Evolutionary conservation across 2,329 filamentous ascomycete species (phyloP).

Genomic region (Chlorencoelia australis): DNA sequence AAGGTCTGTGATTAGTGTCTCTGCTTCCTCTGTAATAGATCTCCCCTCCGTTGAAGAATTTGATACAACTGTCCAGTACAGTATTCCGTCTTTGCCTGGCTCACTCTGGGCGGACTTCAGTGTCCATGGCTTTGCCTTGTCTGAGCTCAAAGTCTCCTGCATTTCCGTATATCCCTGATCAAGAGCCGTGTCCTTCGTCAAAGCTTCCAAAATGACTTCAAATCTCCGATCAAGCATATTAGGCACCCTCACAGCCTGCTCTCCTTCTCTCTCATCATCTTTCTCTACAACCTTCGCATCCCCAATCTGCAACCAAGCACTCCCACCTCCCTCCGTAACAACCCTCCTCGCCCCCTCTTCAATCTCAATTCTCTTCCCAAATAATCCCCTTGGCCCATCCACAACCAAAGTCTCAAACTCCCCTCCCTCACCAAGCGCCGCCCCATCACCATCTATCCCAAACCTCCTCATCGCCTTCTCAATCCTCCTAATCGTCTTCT

Average conservation of each 20-base stretch:
- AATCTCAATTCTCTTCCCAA: slow-evolving; percentile 61
- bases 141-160: neutral
- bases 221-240: slow-evolving; percentile 58
- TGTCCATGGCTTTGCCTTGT: neutral
- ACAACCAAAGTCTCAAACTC: slow-evolving; percentile 92
- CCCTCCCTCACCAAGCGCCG: slow-evolving; percentile 81
- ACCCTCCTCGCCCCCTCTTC: slow-evolving; percentile 40
- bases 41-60: neutral
- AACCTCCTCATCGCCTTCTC: slow-evolving; percentile 53
- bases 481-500: slow-evolving; percentile 36
- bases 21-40: slow-evolving; percentile 39
- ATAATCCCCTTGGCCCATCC: slow-evolving; percentile 64
- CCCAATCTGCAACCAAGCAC: slow-evolving; percentile 57
- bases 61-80: slow-evolving; percentile 16
- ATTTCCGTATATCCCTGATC: neutral
- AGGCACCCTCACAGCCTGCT: slow-evolving; percentile 42
- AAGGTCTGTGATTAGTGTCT: slow-evolving; percentile 38
- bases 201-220: slow-evolving; percentile 9
- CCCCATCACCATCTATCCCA: slow-evolving; percentile 52
- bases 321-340: slow-evolving; percentile 64
- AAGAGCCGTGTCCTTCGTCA: slow-evolving; percentile 2
- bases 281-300: slow-evolving; percentile 38
- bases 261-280: slow-evolving; percentile 30
- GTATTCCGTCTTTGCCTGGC: neutral
- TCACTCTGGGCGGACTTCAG: neutral